phyloP scores from a whole-genome alignment of 2,329 filamentous ascomycete species.

The Endothia cerciana region DNA sequence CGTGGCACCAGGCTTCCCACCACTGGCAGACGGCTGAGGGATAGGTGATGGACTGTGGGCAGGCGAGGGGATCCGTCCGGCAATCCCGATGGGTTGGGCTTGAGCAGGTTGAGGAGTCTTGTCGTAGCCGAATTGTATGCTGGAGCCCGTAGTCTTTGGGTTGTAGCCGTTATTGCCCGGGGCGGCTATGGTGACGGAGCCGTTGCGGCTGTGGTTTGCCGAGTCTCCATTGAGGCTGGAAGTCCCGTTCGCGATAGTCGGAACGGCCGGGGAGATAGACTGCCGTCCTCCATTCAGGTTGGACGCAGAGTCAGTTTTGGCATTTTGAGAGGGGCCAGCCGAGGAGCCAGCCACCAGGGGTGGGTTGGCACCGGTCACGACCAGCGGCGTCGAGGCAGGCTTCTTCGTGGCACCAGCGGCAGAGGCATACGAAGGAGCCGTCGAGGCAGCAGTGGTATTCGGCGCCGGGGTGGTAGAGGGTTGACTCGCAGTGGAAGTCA shows the following conservation, averaged over 20 bases:
- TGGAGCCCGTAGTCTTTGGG: slow-evolving; percentile 52
- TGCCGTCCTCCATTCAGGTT: slow-evolving; percentile 80
- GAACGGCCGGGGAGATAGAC: slow-evolving; percentile 67
- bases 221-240: slow-evolving; percentile 70
- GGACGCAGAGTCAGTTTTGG: slow-evolving; percentile 69
- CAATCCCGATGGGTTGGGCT: slow-evolving; percentile 63
- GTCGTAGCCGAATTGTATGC: slow-evolving; percentile 84
- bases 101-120: slow-evolving; percentile 65
- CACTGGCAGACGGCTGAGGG: slow-evolving; percentile 81
- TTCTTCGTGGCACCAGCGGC: slow-evolving; percentile 68
- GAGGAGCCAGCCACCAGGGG: slow-evolving; percentile 61
- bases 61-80: slow-evolving; percentile 78
- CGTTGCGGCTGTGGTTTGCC: slow-evolving; percentile 79
- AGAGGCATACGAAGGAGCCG: slow-evolving; percentile 66
- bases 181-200: slow-evolving; percentile 88
- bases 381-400: slow-evolving; percentile 62
- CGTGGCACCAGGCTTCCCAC: slow-evolving; percentile 70
- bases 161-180: slow-evolving; percentile 76
- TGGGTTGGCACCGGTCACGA: slow-evolving; percentile 61
- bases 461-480: slow-evolving; percentile 60
- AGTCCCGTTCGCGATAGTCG: slow-evolving; percentile 66
- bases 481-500: slow-evolving; percentile 64
- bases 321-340: slow-evolving; percentile 59
- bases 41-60: slow-evolving; percentile 91
- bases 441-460: slow-evolving; percentile 59